Base-by-base conservation (phyloP, 2,329 filamentous ascomycete genomes). In the Penicillium sclerotiorum region DNA sequence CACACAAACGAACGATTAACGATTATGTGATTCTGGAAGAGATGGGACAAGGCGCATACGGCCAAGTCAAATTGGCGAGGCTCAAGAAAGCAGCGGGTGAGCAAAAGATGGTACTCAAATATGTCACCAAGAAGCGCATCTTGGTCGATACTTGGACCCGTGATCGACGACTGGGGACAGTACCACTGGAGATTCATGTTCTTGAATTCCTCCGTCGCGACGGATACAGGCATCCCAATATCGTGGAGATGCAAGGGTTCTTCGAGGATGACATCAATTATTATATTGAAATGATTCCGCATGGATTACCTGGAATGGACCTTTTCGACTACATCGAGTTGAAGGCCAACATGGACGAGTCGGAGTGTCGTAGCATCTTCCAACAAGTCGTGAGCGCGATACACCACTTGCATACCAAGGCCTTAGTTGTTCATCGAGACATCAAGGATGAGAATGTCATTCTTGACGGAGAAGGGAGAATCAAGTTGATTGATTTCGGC, bases 371-470 rank as follows among this genome's bases (percentile, higher is more conserved):
- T 45, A 95, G 89, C 73, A 99, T 99, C 53, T 99, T 99, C 70
- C 83, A 89, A 21, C 94, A 99, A 71, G 93, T 97, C 9, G 91
- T 90, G 8, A 83, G 86, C 64, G 94, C 94, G 6, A 81, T 99
- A 39, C 87, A 95, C 59, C 94, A 97, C 73, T 76, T 99, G 35
- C 94, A 99, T 67, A 91, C 84, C 46, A 93, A 89, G 68, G 93
- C 93, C 1, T 80, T 88, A 43, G 93, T 99, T 8, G 94, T 99
- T 9, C 94, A 99, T 72, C 87, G 94, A 28, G 94, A 99, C 66
- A 97, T 99, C 80, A 99, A 99, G 71, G 94, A 99, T 64, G 94
- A 99, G 74, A 99, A 99, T 62, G 90, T 99, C 23, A 89, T 99
- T 47, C 78, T 99, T 13, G 94, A 99, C 65, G 93, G 94, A 28